Percentiles rank a stretch among this genome's conserved stretches.
Evolutionary conservation across 106 monocot genomes (phyloP).

Genomic region (Allium sativum): DNA sequence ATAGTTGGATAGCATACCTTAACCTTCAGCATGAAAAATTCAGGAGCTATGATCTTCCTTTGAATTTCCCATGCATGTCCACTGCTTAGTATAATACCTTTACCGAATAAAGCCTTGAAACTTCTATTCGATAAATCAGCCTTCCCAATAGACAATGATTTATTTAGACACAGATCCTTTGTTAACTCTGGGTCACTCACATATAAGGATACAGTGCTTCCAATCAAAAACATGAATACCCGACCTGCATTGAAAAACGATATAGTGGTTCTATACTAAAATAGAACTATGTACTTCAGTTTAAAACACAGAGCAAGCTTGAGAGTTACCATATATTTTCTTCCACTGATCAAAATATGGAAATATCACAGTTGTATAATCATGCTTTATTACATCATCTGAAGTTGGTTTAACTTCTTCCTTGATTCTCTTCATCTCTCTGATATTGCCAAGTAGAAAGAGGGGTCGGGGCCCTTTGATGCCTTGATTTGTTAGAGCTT

Average conservation of each 20-base stretch:
- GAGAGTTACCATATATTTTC: conserved; percentile 27
- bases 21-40: conserved; percentile 69
- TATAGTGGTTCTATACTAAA: neutral
- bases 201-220: conserved; percentile 30
- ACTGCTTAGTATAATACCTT: conserved; percentile 47
- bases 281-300: neutral
- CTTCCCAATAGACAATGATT: conserved; percentile 55
- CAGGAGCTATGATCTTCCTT: conserved; percentile 65
- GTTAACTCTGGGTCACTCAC: conserved; percentile 50
- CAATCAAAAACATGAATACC: conserved; percentile 37
- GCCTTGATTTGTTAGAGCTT: conserved; percentile 20
- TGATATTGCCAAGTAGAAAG: conserved; percentile 21
- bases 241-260: conserved; percentile 24
- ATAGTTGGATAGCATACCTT: conserved; percentile 26
- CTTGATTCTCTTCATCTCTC: conserved; percentile 25
- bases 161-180: conserved; percentile 49
- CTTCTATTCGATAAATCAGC: conserved; percentile 34
- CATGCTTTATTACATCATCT: conserved; percentile 8
- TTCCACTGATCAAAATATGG: conserved; percentile 39
- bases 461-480: conserved; percentile 27
- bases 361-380: conserved; percentile 20
- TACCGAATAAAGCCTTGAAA: conserved; percentile 51
- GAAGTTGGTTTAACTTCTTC: neutral
- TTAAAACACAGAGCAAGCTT: neutral
- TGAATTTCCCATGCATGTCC: conserved; percentile 54